Evolutionary conservation across 371 early-diverging fungal genomes (phyloP).

Genomic region (Actinomucor elegans): DNA sequence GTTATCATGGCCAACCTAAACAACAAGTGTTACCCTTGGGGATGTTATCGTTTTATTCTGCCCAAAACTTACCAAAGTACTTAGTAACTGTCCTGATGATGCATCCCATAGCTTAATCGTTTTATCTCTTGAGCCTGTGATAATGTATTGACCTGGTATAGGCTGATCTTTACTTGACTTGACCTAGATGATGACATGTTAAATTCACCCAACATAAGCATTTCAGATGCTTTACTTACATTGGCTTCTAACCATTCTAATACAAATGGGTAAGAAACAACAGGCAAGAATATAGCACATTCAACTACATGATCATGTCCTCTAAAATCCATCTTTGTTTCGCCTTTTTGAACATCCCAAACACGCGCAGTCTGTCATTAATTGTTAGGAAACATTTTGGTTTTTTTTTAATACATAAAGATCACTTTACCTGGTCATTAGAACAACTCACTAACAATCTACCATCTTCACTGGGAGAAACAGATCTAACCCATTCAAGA

Average conservation of each 20-base stretch:
- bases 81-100: slow-evolving; percentile 68
- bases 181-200: too few species aligned
- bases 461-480: slow-evolving; percentile 72
- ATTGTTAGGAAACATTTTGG: too few species aligned
- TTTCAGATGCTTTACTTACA: too few species aligned
- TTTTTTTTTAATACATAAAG: too few species aligned
- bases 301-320: slow-evolving; percentile 97
- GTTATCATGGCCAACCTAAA: slow-evolving; percentile 86
- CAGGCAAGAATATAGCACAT: slow-evolving; percentile 82
- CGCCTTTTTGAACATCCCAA: slow-evolving; percentile 79
- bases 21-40: too few species aligned
- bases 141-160: slow-evolving; percentile 67
- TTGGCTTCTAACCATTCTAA: slow-evolving; percentile 50
- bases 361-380: slow-evolving; percentile 73
- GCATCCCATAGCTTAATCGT: slow-evolving; percentile 86
- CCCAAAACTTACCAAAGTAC: slow-evolving; percentile 58
- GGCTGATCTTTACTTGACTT: slow-evolving; percentile 12
- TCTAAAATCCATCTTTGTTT: slow-evolving; percentile 73
- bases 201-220: too few species aligned
- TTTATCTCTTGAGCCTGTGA: slow-evolving; percentile 90
- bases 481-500: slow-evolving; percentile 85
- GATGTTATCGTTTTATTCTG: neutral
- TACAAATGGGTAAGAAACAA: slow-evolving; percentile 60
- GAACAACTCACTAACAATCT: slow-evolving; percentile 72
- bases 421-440: slow-evolving; percentile 84